Conservation (phyloP, 208 protist species). For the Acanthamoeba sp. region DNA sequence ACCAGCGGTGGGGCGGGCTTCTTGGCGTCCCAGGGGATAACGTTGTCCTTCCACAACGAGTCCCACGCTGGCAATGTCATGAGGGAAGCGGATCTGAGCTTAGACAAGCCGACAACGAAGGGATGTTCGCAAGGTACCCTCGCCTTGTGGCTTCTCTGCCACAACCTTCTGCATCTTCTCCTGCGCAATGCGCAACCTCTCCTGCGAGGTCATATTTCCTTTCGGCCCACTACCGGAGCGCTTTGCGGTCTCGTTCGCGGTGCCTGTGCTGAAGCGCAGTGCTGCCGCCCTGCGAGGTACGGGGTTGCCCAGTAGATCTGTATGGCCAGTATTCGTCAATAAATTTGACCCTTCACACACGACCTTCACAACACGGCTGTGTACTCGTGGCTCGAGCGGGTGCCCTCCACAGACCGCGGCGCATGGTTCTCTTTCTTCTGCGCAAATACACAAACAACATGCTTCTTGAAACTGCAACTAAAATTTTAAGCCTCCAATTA, state of each 20-base stretch:
- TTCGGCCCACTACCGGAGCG: background rate
- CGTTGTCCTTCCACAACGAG: constrained; percentile 55
- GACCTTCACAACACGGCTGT: too few species aligned
- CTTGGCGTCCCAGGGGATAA: constrained; percentile 27
- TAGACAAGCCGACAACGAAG: background rate
- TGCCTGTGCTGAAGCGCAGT: background rate
- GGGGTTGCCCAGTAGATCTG: too few species aligned
- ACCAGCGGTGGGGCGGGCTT: constrained; percentile 21
- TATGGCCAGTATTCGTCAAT: too few species aligned
- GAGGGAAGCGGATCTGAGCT: background rate
- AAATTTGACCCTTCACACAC: too few species aligned
- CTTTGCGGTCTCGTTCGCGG: background rate
- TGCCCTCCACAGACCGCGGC: too few species aligned
- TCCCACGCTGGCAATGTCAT: background rate
- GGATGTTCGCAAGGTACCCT: background rate
- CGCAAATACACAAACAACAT: too few species aligned
- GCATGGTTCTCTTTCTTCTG: too few species aligned
- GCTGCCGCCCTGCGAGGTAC: too few species aligned
- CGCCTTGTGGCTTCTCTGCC: constrained; percentile 10
- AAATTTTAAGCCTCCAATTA: background rate
- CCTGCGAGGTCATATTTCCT: background rate
- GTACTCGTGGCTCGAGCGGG: too few species aligned
- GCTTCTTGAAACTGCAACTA: background rate
- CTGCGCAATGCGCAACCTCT: background rate
- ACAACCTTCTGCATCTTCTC: constrained; percentile 14